Conservation (phyloP, 352 stramenopile genomes). For the Globisporangium middletonii region DNA sequence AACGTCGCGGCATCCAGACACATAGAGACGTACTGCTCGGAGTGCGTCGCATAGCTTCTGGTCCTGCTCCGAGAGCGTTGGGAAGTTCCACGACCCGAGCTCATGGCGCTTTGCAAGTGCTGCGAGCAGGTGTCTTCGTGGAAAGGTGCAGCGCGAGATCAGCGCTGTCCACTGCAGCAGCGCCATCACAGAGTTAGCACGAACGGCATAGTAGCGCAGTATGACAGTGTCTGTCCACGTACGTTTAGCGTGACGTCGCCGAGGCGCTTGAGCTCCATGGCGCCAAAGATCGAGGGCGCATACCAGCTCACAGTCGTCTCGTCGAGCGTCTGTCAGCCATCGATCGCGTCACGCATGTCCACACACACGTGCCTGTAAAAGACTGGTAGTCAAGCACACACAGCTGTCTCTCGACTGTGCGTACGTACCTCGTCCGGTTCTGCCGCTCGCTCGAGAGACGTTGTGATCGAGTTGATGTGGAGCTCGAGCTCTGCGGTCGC, state of each 20-base stretch:
- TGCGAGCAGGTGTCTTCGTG: constrained; percentile 19
- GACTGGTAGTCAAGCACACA: background rate
- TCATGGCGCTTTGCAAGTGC: constrained; percentile 45
- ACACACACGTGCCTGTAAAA: no score
- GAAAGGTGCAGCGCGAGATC: constrained; percentile 42
- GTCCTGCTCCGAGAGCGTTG: constrained; percentile 37
- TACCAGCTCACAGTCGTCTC: constrained; percentile 20
- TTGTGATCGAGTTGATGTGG: constrained; percentile 33
- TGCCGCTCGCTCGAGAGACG: constrained; percentile 18
- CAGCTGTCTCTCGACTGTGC: background rate
- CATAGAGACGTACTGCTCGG: constrained; percentile 20
- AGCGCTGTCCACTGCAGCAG: constrained; percentile 31
- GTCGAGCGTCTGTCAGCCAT: background rate
- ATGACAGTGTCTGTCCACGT: constrained; percentile 4
- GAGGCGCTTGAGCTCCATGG: constrained; percentile 41
- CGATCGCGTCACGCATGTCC: background rate
- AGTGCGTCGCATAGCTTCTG: constrained; percentile 23
- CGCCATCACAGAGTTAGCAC: background rate
- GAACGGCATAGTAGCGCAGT: background rate
- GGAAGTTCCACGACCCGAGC: constrained; percentile 44
- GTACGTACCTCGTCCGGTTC: constrained; percentile 25
- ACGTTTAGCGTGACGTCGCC: constrained; percentile 44
- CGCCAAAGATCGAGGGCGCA: constrained; percentile 38
- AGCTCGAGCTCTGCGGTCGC: constrained; percentile 43
- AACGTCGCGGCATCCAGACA: background rate